Percentiles rank a stretch among this genome's conserved stretches.
These are phyloP conservation scores for Starmerella sp. DNA, from an alignment of 805 yeast species.

Conservation along the genomic window DNA sequence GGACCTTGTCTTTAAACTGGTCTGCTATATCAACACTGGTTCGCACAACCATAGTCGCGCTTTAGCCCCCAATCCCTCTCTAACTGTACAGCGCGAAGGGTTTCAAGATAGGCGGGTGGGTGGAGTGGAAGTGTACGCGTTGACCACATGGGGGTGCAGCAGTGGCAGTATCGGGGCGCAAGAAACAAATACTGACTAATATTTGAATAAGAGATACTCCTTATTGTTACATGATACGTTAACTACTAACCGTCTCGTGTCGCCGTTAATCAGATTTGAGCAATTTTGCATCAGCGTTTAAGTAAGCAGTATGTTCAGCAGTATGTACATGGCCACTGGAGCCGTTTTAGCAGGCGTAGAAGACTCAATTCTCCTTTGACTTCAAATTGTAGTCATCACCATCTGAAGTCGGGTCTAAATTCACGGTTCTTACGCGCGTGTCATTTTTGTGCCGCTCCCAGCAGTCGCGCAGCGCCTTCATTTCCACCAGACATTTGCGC, in stretches of 20 bases:
- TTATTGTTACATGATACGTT: neutral
- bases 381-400: conserved; percentile 17
- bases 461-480: conserved; percentile 50
- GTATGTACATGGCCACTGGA: neutral
- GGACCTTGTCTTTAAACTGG: neutral
- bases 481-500: conserved; percentile 58
- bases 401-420: neutral
- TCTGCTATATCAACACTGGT: neutral
- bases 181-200: neutral
- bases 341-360: too few relatives aligned
- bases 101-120: neutral
- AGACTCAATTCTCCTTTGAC: neutral
- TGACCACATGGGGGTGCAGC: neutral
- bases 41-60: neutral
- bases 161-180: too few relatives aligned
- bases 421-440: conserved; percentile 30
- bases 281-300: too few relatives aligned
- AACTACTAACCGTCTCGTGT: too few relatives aligned
- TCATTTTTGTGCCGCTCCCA: conserved; percentile 51
- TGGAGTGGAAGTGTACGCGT: neutral
- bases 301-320: too few relatives aligned
- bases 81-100: neutral
- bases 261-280: too few relatives aligned
- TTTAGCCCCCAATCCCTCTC: neutral
- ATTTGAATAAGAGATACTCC: neutral